A percentile compares a stretch with the other conserved stretches of the same genome.
phyloP scores from a whole-genome alignment of 768 basidiomycete species.

The Dioszegia hungarica region DNA sequence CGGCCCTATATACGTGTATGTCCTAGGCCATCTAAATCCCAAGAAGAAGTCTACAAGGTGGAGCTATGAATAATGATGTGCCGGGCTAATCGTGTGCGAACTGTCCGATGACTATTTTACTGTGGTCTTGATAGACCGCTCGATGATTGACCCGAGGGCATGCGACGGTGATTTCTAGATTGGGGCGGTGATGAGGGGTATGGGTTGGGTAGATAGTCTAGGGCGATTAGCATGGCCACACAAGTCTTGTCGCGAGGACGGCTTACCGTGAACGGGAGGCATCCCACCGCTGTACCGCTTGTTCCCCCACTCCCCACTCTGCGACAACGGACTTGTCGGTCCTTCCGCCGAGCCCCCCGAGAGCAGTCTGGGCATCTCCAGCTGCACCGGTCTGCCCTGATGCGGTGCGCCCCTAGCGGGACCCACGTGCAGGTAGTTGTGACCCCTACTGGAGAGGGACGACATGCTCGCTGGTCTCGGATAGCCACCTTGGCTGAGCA shows the following conservation, averaged over 20 bases:
- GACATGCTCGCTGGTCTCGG: conserved; percentile 27
- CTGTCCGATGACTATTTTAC: too few species aligned
- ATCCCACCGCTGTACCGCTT: background rate
- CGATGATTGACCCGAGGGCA: background rate
- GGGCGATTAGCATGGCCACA: background rate
- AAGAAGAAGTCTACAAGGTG: too few species aligned
- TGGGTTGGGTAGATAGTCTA: conserved; percentile 1
- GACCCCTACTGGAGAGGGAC: conserved; percentile 16
- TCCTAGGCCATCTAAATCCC: too few species aligned
- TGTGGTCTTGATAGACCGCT: background rate
- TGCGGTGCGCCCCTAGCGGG: conserved; percentile 31
- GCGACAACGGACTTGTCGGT: background rate
- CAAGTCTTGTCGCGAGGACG: background rate
- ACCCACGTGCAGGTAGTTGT: conserved; percentile 23
- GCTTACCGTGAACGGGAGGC: background rate
- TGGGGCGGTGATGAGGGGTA: background rate
- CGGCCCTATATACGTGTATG: too few species aligned
- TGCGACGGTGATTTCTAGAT: background rate
- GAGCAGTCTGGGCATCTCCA: conserved; percentile 26
- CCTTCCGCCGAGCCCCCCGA: background rate
- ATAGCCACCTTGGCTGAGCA: conserved; percentile 2
- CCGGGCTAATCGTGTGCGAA: too few species aligned
- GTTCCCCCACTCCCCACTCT: background rate
- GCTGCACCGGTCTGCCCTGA: conserved; percentile 32
- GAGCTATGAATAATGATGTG: too few species aligned